These are phyloP conservation scores for Solanum clarkiae DNA, from an alignment of 257 asterid species.

Conservation along the genomic window DNA sequence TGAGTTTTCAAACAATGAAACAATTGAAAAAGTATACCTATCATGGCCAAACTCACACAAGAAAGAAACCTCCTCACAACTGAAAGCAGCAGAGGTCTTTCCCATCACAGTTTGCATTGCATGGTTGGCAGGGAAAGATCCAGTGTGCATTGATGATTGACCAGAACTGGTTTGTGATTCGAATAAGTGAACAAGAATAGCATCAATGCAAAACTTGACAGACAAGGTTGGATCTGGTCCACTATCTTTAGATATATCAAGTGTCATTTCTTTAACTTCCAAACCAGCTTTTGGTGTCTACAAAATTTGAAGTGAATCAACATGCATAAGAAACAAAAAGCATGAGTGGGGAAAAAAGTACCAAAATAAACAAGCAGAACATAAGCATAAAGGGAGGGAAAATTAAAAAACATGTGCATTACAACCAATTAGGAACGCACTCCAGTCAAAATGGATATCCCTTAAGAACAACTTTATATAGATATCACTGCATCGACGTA, in stretches of 20 bases:
- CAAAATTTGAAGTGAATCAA: slow-evolving; percentile 13
- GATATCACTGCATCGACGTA: neutral
- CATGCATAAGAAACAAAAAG: neutral
- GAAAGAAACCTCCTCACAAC: slow-evolving; percentile 79
- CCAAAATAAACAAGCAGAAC: neutral
- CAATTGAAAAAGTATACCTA: slow-evolving; percentile 34
- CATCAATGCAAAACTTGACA: slow-evolving; percentile 65
- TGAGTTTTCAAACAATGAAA: neutral
- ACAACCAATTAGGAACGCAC: neutral
- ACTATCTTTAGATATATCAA: slow-evolving; percentile 85
- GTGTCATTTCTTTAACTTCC: slow-evolving; percentile 78
- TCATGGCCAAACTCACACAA: slow-evolving; percentile 81
- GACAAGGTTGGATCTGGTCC: slow-evolving; percentile 69
- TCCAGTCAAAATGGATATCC: neutral
- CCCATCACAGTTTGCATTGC: slow-evolving; percentile 18
- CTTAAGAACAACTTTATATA: neutral
- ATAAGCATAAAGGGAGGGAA: neutral
- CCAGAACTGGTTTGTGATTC: slow-evolving; percentile 41
- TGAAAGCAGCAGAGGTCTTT: slow-evolving; percentile 59
- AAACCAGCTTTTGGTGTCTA: slow-evolving; percentile 83
- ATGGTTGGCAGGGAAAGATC: slow-evolving; percentile 30
- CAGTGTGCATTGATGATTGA: slow-evolving; percentile 35
- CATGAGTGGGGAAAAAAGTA: neutral
- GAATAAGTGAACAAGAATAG: slow-evolving; percentile 49
- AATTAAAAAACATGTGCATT: neutral